Conservation (phyloP, 805 yeast species). For the Hanseniaspora pseudoguilliermondii region DNA sequence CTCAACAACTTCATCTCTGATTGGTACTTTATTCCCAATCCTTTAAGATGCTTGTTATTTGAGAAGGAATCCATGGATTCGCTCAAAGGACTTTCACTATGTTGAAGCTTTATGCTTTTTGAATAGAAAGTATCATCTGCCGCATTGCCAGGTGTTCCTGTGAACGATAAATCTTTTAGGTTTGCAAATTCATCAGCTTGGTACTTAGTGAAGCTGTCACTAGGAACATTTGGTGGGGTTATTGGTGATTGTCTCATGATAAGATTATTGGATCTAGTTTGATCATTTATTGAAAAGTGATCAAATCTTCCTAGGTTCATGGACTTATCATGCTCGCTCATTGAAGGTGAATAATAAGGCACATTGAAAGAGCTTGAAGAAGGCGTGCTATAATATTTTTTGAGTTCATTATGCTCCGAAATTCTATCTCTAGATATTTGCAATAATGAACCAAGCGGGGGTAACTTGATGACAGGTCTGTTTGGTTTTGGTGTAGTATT, state of each 20-base stretch:
- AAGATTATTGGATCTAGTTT: neutral
- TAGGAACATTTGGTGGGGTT: neutral
- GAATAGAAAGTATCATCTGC: neutral
- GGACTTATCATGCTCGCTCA: slow-evolving; percentile 1
- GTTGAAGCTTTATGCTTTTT: neutral
- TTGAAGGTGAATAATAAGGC: slow-evolving; percentile 1
- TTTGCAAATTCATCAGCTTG: neutral
- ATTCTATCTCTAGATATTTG: neutral
- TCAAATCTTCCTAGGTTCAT: neutral
- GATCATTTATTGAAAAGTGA: neutral
- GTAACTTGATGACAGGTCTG: neutral
- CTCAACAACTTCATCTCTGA: neutral
- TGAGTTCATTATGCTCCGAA: neutral
- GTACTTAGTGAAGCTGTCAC: neutral
- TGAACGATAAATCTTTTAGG: neutral
- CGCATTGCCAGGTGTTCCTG: neutral
- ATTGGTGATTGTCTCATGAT: neutral
- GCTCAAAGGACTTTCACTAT: neutral
- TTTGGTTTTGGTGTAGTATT: neutral
- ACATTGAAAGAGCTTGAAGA: neutral
- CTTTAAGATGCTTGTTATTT: neutral
- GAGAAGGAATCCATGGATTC: too few species aligned
- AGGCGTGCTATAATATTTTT: neutral
- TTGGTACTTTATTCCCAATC: neutral
- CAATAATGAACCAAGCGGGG: neutral